Percentiles rank a stretch among this genome's conserved stretches.
These are phyloP conservation scores for Aspergillus nomiae DNA, from an alignment of 2,329 filamentous ascomycete species.

Conservation along the genomic window DNA sequence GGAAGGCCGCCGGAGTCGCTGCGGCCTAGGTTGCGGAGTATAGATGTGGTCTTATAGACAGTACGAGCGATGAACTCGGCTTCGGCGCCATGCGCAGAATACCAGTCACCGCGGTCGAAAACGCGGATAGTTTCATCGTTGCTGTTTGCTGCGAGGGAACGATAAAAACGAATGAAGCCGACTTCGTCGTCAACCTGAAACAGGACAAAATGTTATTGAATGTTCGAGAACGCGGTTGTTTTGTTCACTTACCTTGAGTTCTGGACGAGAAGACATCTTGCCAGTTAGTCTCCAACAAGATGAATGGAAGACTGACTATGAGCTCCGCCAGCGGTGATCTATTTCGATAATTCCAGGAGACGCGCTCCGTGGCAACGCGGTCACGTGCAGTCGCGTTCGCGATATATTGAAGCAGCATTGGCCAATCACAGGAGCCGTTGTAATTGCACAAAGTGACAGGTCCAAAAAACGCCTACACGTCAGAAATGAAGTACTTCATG, in stretches of 20 bases:
- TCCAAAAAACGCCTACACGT: background rate
- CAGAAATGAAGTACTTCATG: background rate
- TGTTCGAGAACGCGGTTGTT: background rate
- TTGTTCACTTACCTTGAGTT: slow-evolving; percentile 61
- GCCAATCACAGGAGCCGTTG: slow-evolving; percentile 12
- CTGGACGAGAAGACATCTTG: slow-evolving; percentile 70
- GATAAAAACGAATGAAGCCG: slow-evolving; percentile 96
- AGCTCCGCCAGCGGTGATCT: slow-evolving; percentile 8
- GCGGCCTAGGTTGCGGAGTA: slow-evolving; percentile 84
- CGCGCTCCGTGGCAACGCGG: slow-evolving; percentile 28
- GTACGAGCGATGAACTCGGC: slow-evolving; percentile 56
- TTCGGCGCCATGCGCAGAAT: slow-evolving; percentile 64
- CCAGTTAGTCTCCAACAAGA: slow-evolving; percentile 17
- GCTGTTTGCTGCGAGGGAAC: slow-evolving; percentile 71
- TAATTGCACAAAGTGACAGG: background rate
- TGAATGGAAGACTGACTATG: slow-evolving; percentile 11
- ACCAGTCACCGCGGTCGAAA: slow-evolving; percentile 93
- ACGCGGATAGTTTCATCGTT: slow-evolving; percentile 72
- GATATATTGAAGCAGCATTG: slow-evolving; percentile 19
- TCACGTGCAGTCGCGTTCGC: slow-evolving; percentile 42
- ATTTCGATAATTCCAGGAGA: slow-evolving; percentile 1
- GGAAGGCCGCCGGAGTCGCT: slow-evolving; percentile 81
- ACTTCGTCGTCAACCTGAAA: slow-evolving; percentile 88
- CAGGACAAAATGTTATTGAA: slow-evolving; percentile 7
- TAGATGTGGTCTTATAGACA: slow-evolving; percentile 98